Evolutionary conservation across 345 rosid species (phyloP).

Genomic region (Eucalyptus lansdowneana): DNA sequence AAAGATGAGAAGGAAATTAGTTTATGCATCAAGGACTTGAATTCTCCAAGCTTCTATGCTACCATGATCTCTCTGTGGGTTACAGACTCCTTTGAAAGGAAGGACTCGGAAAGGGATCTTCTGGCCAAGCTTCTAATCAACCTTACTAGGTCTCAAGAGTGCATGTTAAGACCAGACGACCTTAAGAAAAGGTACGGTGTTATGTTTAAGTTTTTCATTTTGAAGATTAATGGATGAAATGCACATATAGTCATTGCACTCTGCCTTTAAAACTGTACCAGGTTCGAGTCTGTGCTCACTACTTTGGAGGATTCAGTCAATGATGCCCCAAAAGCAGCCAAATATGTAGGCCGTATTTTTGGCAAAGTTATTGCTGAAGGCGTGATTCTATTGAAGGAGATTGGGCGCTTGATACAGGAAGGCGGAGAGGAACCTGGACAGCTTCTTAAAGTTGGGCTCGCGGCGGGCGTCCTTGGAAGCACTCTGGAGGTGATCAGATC

Average conservation of each 20-base stretch:
- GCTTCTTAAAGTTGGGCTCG: constrained; percentile 51
- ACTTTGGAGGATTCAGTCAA: constrained; percentile 80
- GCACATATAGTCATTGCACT: background rate
- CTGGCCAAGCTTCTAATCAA: constrained; percentile 70
- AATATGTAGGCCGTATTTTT: constrained; percentile 61
- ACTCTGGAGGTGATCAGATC: constrained; percentile 46
- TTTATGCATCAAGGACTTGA: constrained; percentile 74
- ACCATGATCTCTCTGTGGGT: constrained; percentile 90
- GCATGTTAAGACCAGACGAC: constrained; percentile 28
- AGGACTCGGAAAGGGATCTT: constrained; percentile 76
- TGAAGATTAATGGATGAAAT: background rate
- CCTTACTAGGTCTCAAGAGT: constrained; percentile 42
- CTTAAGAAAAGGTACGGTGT: constrained; percentile 59
- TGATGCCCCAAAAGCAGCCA: constrained; percentile 90
- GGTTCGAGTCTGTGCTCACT: constrained; percentile 64
- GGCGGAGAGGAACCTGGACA: constrained; percentile 78
- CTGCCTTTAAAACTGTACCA: background rate
- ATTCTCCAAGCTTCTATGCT: constrained; percentile 69
- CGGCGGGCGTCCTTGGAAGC: constrained; percentile 76
- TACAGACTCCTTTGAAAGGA: constrained; percentile 89
- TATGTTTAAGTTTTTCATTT: background rate
- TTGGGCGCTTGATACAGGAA: constrained; percentile 34
- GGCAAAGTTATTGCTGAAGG: constrained; percentile 41
- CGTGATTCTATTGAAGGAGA: constrained; percentile 38
- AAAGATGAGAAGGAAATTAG: constrained; percentile 84